phyloP scores from a whole-genome alignment of 306 rosid genomes.

The Cicer bijugum region DNA sequence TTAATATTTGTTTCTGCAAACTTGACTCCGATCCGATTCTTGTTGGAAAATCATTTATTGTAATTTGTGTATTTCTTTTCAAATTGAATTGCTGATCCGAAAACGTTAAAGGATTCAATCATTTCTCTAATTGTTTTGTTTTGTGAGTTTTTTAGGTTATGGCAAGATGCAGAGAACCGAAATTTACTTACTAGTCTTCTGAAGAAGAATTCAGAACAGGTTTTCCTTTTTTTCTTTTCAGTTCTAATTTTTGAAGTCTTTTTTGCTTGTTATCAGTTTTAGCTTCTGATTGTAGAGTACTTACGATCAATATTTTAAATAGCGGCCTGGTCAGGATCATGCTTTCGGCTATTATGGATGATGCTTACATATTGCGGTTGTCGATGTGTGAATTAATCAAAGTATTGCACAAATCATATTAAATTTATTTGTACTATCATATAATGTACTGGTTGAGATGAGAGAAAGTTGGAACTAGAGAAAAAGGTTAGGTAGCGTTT shows the following conservation, averaged over 20 bases:
- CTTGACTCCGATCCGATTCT: slow-evolving; percentile 35
- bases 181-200: slow-evolving; percentile 71
- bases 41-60: not conserved
- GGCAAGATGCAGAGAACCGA: slow-evolving; percentile 98
- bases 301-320: not conserved
- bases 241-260: not conserved
- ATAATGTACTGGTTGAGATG: too few relatives aligned
- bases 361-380: too few relatives aligned
- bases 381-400: too few relatives aligned
- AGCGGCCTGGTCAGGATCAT: too few relatives aligned
- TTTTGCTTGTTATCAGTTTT: not conserved
- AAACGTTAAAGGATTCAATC: slow-evolving; percentile 1
- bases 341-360: too few relatives aligned
- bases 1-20: slow-evolving; percentile 2
- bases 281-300: not conserved
- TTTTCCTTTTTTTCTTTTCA: slow-evolving; percentile 27
- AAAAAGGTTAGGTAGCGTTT: too few relatives aligned
- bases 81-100: slow-evolving; percentile 3
- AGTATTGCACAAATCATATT: too few relatives aligned
- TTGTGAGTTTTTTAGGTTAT: slow-evolving; percentile 63
- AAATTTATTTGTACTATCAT: too few relatives aligned
- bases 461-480: too few relatives aligned
- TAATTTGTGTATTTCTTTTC: slow-evolving; percentile 1
- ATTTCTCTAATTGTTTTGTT: not conserved
- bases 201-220: slow-evolving; percentile 72